Evolutionary conservation across 192 early-diverging fungal species (phyloP).

Genomic region (Entomortierella beljakovae): DNA sequence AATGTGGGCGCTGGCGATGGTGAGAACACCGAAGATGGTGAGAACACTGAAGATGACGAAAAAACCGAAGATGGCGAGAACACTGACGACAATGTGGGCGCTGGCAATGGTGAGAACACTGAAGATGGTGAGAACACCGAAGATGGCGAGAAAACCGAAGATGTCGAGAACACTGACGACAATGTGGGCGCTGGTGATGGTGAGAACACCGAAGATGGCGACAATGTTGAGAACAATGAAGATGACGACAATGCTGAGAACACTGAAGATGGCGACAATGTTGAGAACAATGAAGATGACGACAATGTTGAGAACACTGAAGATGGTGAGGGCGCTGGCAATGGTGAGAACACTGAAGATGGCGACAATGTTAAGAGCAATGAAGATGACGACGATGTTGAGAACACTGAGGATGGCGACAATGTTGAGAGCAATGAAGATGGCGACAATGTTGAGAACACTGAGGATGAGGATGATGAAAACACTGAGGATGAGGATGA

Average conservation of each 20-base stretch:
- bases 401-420: neutral
- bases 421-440: neutral
- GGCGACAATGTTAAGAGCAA: too few relatives aligned
- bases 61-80: too few relatives aligned
- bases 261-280: too few relatives aligned
- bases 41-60: too few relatives aligned
- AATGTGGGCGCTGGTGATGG: too few relatives aligned
- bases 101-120: too few relatives aligned
- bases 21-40: too few relatives aligned
- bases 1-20: too few relatives aligned
- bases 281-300: neutral
- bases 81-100: too few relatives aligned
- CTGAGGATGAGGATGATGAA: neutral
- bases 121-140: too few relatives aligned
- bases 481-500: constrained; percentile 1
- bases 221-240: neutral
- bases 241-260: neutral
- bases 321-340: neutral
- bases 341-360: neutral
- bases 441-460: neutral
- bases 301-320: neutral
- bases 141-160: too few relatives aligned
- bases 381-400: neutral
- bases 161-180: neutral
- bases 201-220: too few relatives aligned